phyloP scores from a whole-genome alignment of 129 eudicot species.

The Centaurea solstitialis region DNA sequence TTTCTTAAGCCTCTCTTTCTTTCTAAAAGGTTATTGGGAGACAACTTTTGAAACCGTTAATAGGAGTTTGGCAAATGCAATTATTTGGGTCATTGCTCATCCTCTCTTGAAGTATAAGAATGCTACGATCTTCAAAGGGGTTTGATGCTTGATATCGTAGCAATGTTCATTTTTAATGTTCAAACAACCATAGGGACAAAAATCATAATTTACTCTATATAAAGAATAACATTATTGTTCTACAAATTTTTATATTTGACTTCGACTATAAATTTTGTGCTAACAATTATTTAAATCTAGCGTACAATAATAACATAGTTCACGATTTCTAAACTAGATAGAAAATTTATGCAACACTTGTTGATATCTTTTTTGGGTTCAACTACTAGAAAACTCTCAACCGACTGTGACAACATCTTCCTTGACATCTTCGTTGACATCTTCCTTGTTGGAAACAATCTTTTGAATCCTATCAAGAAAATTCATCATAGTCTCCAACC shows the following conservation, averaged over 20 bases:
- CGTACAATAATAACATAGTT: neutral
- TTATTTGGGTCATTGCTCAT: too few relatives aligned
- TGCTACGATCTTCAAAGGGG: too few relatives aligned
- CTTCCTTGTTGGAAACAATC: slow-evolving; percentile 26
- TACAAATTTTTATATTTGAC: neutral
- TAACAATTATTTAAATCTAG: neutral
- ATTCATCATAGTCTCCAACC: slow-evolving; percentile 43
- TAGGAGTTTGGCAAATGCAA: too few relatives aligned
- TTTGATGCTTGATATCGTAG: too few relatives aligned
- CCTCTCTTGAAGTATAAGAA: too few relatives aligned
- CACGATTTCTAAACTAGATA: neutral
- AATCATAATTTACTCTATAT: too few relatives aligned
- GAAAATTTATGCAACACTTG: neutral
- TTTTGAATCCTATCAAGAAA: slow-evolving; percentile 63
- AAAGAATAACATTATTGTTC: neutral
- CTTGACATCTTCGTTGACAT: too few relatives aligned
- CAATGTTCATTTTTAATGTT: too few relatives aligned
- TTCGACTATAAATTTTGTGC: neutral
- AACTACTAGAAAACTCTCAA: neutral
- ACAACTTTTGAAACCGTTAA: too few relatives aligned
- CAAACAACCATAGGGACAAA: too few relatives aligned
- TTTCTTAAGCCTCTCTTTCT: neutral
- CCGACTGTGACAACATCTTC: slow-evolving; percentile 23
- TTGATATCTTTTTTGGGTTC: neutral
- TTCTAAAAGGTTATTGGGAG: too few relatives aligned